Conservation (phyloP, 2,329 filamentous ascomycete species). For the Fonsecaea monophora region DNA sequence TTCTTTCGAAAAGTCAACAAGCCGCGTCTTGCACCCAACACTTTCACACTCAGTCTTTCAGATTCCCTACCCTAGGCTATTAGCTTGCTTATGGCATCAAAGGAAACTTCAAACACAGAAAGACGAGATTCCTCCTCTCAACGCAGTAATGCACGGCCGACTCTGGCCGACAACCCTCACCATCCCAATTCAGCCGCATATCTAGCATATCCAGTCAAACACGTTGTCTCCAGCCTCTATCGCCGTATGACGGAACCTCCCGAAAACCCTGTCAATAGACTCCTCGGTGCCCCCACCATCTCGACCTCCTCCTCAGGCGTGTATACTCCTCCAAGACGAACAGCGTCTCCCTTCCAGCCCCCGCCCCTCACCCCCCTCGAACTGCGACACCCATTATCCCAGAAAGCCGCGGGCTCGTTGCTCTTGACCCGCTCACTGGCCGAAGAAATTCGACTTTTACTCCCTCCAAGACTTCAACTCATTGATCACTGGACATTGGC, state of each 20-base stretch:
- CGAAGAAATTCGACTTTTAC: constrained; percentile 88
- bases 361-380: constrained; percentile 84
- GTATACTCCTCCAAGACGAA: constrained; percentile 66
- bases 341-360: constrained; percentile 80
- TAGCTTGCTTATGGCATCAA: constrained; percentile 30
- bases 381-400: constrained; percentile 60
- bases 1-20: not conserved
- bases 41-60: not conserved
- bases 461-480: constrained; percentile 86
- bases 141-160: constrained; percentile 20
- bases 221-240: constrained; percentile 68
- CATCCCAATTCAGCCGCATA: constrained; percentile 53
- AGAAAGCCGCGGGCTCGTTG: constrained; percentile 60
- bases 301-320: constrained; percentile 51
- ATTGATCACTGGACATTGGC: constrained; percentile 83
- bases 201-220: constrained; percentile 59
- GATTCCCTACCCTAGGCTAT: constrained; percentile 1
- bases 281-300: constrained; percentile 40
- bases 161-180: constrained; percentile 40
- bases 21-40: not conserved
- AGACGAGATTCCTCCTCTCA: constrained; percentile 22
- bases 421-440: constrained; percentile 77
- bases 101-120: constrained; percentile 13
- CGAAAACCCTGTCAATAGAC: constrained; percentile 37
- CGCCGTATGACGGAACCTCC: constrained; percentile 65